A percentile compares a stretch with the other conserved stretches of the same genome.
phyloP scores from a whole-genome alignment of 2,329 filamentous ascomycete species.

The Chaetothyriales sp. region DNA sequence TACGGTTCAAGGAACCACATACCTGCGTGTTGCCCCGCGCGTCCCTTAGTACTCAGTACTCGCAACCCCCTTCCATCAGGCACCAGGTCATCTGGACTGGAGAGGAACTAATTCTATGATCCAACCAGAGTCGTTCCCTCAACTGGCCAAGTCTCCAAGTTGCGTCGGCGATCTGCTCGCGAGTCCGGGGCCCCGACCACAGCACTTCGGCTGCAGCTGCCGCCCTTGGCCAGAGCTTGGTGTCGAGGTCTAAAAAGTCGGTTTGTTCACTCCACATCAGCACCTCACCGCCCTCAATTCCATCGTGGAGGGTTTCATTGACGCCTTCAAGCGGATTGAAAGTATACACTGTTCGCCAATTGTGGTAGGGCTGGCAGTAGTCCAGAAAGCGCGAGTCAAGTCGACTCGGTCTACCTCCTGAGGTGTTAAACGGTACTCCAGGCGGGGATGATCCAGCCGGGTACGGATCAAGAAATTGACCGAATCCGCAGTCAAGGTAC shows the following conservation, averaged over 20 bases:
- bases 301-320: slow-evolving; percentile 45
- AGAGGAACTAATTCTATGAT: slow-evolving; percentile 49
- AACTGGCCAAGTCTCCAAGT: slow-evolving; percentile 57
- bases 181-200: slow-evolving; percentile 42
- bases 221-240: slow-evolving; percentile 40
- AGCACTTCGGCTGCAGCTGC: slow-evolving; percentile 43
- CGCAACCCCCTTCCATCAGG: slow-evolving; percentile 36
- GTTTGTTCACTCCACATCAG: slow-evolving; percentile 66
- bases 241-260: slow-evolving; percentile 61
- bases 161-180: slow-evolving; percentile 39
- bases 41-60: neutral
- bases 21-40: no score
- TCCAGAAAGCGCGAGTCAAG: slow-evolving; percentile 51
- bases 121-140: slow-evolving; percentile 56
- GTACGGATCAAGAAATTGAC: slow-evolving; percentile 16
- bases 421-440: slow-evolving; percentile 15
- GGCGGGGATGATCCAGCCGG: slow-evolving; percentile 14
- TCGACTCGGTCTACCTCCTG: slow-evolving; percentile 10
- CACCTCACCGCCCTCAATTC: slow-evolving; percentile 69
- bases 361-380: slow-evolving; percentile 69
- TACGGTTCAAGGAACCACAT: neutral
- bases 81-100: slow-evolving; percentile 63
- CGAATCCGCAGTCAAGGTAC: slow-evolving; percentile 20
- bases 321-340: slow-evolving; percentile 61
- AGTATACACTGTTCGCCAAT: slow-evolving; percentile 68